phyloP scores from a whole-genome alignment of 306 rosid genomes.

The Cyamopsis tetragonoloba region DNA sequence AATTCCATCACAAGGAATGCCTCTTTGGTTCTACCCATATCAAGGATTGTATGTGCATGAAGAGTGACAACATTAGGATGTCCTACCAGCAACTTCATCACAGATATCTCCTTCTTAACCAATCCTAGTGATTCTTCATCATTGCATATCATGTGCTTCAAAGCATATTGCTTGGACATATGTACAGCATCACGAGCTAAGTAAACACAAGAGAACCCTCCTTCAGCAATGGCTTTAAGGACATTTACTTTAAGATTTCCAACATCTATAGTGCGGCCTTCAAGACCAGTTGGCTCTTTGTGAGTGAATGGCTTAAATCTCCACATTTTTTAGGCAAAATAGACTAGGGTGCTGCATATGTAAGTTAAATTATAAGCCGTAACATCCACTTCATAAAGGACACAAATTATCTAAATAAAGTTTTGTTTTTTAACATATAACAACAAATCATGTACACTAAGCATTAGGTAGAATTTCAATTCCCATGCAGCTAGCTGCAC shows the following conservation, averaged over 20 bases:
- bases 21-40: constrained; percentile 94
- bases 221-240: constrained; percentile 83
- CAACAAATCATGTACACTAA: constrained; percentile 5
- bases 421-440: neutral
- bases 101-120: constrained; percentile 82
- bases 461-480: neutral
- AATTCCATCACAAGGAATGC: constrained; percentile 90
- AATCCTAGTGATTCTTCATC: constrained; percentile 81
- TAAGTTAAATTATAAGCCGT: constrained; percentile 18
- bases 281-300: constrained; percentile 83
- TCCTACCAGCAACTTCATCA: constrained; percentile 75
- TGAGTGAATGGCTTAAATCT: constrained; percentile 90
- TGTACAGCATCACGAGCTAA: constrained; percentile 78
- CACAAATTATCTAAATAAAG: neutral
- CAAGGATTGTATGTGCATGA: constrained; percentile 67
- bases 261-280: constrained; percentile 84
- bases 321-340: constrained; percentile 61
- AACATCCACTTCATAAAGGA: neutral
- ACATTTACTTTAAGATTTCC: constrained; percentile 80
- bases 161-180: constrained; percentile 87
- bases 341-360: constrained; percentile 25
- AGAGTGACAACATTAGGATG: constrained; percentile 91
- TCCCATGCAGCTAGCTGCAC: neutral
- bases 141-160: constrained; percentile 89
- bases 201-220: constrained; percentile 96